Evolutionary conservation across 2,329 filamentous ascomycete species (phyloP).

Genomic region (Colletotrichum aenigma): DNA sequence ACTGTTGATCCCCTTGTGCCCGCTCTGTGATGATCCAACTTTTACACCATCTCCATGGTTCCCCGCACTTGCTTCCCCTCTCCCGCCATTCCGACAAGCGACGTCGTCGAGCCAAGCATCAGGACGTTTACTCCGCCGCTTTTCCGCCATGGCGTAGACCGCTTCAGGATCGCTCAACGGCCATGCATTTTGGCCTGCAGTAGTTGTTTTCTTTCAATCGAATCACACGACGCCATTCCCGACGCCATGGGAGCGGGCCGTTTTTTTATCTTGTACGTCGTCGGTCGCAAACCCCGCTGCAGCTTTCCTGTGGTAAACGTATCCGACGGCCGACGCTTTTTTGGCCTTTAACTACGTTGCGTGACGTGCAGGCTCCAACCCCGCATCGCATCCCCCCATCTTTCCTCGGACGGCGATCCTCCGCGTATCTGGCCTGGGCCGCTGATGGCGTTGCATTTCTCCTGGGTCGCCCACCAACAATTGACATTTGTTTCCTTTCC

Average conservation of each 20-base stretch:
- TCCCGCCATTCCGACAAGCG: neutral
- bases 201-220: neutral
- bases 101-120: constrained; percentile 2
- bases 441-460: constrained; percentile 6
- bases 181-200: neutral
- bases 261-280: neutral
- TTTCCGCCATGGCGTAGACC: neutral
- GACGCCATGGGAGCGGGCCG: neutral
- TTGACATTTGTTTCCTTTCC: neutral
- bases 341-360: neutral
- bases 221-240: constrained; percentile 9
- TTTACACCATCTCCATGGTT: neutral
- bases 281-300: neutral
- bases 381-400: neutral
- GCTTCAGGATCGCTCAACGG: neutral
- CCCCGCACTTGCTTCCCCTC: neutral
- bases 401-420: constrained; percentile 11
- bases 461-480: constrained; percentile 2
- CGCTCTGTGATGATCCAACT: neutral
- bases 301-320: no score
- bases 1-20: neutral
- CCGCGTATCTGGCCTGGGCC: neutral
- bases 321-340: no score
- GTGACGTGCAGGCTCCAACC: neutral
- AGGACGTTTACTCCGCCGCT: neutral